These are phyloP conservation scores for Papilionanthe hybrid DNA, from an alignment of 116 monocot species.

Conservation along the genomic window DNA sequence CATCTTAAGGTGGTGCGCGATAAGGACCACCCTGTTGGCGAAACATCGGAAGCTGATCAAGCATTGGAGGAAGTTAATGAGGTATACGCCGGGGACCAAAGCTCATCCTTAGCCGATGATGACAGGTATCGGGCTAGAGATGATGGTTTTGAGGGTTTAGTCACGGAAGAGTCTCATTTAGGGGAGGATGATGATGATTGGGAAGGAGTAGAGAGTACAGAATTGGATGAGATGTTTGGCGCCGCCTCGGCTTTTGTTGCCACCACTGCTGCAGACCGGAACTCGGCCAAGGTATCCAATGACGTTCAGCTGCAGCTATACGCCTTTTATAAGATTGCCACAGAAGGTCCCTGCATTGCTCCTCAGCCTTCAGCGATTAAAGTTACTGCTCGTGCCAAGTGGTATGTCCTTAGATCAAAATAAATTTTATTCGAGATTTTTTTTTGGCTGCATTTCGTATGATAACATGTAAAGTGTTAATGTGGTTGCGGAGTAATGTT, in stretches of 20 bases:
- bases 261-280: constrained; percentile 65
- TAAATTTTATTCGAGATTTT: neutral
- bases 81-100: neutral
- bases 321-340: constrained; percentile 92
- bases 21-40: constrained; percentile 9
- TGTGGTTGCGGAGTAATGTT: neutral
- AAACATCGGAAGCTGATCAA: neutral
- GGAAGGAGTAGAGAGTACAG: constrained; percentile 96
- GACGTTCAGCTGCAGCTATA: constrained; percentile 90
- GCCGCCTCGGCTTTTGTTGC: constrained; percentile 87
- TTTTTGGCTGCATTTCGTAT: constrained; percentile 1
- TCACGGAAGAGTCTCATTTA: neutral
- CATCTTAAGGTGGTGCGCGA: constrained; percentile 64
- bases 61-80: neutral
- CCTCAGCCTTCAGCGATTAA: constrained; percentile 80
- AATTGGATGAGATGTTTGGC: constrained; percentile 86
- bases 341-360: constrained; percentile 83
- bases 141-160: constrained; percentile 1
- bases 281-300: constrained; percentile 48
- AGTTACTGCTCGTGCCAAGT: constrained; percentile 86
- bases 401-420: constrained; percentile 36
- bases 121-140: neutral
- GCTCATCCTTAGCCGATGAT: neutral
- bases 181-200: constrained; percentile 63
- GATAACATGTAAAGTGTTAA: neutral